Evolutionary conservation across 2,329 filamentous ascomycete genomes (phyloP).

Genomic region (Calonectria fujianensis): DNA sequence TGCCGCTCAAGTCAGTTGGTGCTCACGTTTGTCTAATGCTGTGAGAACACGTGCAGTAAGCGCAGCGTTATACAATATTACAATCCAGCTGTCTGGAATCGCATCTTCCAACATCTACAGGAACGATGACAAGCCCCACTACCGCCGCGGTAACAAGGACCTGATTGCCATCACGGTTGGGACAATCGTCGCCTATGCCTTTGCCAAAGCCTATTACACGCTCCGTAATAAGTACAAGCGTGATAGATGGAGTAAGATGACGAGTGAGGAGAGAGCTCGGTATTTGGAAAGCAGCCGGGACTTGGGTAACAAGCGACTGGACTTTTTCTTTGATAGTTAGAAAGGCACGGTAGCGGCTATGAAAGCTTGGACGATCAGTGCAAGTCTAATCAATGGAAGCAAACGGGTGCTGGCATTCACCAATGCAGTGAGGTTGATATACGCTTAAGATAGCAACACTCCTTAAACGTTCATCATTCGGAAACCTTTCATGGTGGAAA

Average conservation of each 20-base stretch:
- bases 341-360: not conserved
- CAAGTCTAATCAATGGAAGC: fast-evolving
- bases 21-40: slow-evolving; percentile 29
- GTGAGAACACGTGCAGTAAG: slow-evolving; percentile 34
- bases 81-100: slow-evolving; percentile 34
- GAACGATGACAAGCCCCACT: slow-evolving; percentile 37
- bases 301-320: slow-evolving; percentile 34
- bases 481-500: fast-evolving
- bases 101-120: slow-evolving; percentile 38
- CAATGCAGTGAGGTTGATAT: not conserved
- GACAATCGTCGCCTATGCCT: slow-evolving; percentile 25
- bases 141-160: slow-evolving; percentile 38
- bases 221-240: slow-evolving; percentile 30
- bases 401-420: not conserved
- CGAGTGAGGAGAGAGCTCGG: slow-evolving; percentile 10
- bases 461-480: too few species aligned
- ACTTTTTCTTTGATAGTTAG: slow-evolving; percentile 37
- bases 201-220: slow-evolving; percentile 38
- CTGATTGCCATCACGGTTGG: slow-evolving; percentile 25
- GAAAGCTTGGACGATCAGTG: not conserved
- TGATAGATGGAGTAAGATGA: slow-evolving; percentile 32
- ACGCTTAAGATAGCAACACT: not conserved
- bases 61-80: slow-evolving; percentile 38
- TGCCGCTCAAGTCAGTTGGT: slow-evolving; percentile 38
- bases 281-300: slow-evolving; percentile 24